Base-by-base conservation (phyloP, 164 flowering plant genomes). In the Macadamia integrifolia region DNA sequence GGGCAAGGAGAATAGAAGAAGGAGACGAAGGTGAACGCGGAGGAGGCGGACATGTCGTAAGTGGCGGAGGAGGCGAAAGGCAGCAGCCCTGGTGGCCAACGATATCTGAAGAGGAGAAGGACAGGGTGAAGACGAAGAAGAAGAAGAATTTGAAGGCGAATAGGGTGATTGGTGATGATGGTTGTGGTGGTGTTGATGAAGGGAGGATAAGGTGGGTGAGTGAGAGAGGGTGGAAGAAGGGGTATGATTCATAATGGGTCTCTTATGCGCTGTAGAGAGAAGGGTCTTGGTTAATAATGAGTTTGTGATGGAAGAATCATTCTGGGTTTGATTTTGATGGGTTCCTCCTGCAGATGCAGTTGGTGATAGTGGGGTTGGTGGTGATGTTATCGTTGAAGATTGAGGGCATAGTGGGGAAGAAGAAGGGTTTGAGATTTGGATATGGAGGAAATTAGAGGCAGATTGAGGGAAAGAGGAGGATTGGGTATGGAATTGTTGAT, bases 1-100 rank as follows among this genome's bases (percentile, higher is more conserved):
- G 11, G 91, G 90, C 3, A 90, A 58, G 23, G 81, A 77, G 7
- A 88, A 50, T 46, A 87, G 75, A 17, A 85, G 66, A 6, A 85
- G 70, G 12, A 84, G 72, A 0, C 83, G 83, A n/a, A 76, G 73
- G 23, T 76, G 86, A 31, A 77, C 68, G 46, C 77, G 76, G 15
- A 82, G 71, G 57, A 77, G 70, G 43, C 77, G 80, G 30, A 76
- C 60, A 52, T 35, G 40, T 35, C 40, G 40, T 1, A 83, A 32
- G 63, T 70, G 75, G 18, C 67, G 77, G 23, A 74, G 43, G 4
- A 81, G 64, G 6, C 68, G 71, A 18, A 70, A 44, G 44, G 64
- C 74, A 28, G 72, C 60, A 7, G 69, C 61, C 28, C 61, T 79
- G 13, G 74, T 68, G 9, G 78, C 64, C 7, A 70, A 71, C 1